Evolutionary conservation across 768 basidiomycete species (phyloP).

Genomic region (Collybia sp.): DNA sequence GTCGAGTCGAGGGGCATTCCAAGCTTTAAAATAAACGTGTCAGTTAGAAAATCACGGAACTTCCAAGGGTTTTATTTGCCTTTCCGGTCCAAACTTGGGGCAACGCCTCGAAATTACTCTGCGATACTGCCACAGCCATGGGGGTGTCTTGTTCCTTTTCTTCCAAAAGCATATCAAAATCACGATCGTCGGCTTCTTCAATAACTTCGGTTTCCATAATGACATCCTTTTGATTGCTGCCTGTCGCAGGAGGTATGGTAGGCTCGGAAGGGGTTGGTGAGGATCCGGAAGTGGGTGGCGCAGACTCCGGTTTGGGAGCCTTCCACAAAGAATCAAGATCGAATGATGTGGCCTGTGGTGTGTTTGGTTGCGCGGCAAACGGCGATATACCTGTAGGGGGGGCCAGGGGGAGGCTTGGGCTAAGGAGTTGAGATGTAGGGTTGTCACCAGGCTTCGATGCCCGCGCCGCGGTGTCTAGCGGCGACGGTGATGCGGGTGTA

Average conservation of each 20-base stretch:
- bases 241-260: constrained; percentile 16
- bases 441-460: constrained; percentile 8
- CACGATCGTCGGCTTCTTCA: constrained; percentile 61
- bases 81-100: constrained; percentile 73
- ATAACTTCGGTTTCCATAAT: constrained; percentile 36
- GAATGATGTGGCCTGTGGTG: constrained; percentile 50
- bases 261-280: constrained; percentile 14
- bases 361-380: constrained; percentile 41
- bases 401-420: constrained; percentile 13
- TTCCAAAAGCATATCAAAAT: constrained; percentile 84
- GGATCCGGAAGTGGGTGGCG: constrained; percentile 9
- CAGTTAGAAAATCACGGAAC: neutral
- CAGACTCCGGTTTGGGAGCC: constrained; percentile 32
- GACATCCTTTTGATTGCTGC: constrained; percentile 33
- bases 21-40: constrained; percentile 40
- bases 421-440: constrained; percentile 10
- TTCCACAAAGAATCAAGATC: constrained; percentile 73
- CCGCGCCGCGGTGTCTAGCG: neutral
- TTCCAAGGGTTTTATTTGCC: constrained; percentile 31
- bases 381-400: constrained; percentile 42
- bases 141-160: constrained; percentile 47
- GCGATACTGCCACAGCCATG: constrained; percentile 33
- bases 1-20: constrained; percentile 77
- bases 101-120: constrained; percentile 48
- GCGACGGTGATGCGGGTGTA: constrained; percentile 9